Conservation (phyloP, 257 asterid genomes). For the Catharanthus roseus region DNA sequence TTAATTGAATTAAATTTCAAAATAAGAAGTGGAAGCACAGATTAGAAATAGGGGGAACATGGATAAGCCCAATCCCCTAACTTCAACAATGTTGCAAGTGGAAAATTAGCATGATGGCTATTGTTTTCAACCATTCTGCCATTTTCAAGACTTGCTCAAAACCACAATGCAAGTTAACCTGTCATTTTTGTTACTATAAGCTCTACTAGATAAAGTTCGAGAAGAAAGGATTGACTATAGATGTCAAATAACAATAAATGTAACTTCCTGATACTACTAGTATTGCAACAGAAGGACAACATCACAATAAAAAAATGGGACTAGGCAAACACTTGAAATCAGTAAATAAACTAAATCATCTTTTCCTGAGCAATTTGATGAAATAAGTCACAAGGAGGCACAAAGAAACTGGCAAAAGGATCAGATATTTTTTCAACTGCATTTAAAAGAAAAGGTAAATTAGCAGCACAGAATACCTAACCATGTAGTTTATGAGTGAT, state of each 20-base stretch:
- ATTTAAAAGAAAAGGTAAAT: neutral
- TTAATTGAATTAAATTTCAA: neutral
- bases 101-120: neutral
- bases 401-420: neutral
- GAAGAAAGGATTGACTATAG: neutral
- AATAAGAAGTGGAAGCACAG: neutral
- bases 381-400: neutral
- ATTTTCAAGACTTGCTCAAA: neutral
- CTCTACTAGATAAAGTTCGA: neutral
- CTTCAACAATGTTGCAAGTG: neutral
- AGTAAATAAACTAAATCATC: neutral
- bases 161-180: neutral
- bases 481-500: neutral
- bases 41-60: neutral
- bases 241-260: neutral
- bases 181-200: neutral
- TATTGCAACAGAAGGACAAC: neutral
- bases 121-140: neutral
- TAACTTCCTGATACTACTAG: neutral
- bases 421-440: neutral
- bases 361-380: neutral
- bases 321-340: neutral
- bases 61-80: neutral
- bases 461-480: neutral
- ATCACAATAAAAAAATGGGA: neutral